phyloP scores from a whole-genome alignment of 163 green algal genomes.

The Scenedesmus sp. region DNA sequence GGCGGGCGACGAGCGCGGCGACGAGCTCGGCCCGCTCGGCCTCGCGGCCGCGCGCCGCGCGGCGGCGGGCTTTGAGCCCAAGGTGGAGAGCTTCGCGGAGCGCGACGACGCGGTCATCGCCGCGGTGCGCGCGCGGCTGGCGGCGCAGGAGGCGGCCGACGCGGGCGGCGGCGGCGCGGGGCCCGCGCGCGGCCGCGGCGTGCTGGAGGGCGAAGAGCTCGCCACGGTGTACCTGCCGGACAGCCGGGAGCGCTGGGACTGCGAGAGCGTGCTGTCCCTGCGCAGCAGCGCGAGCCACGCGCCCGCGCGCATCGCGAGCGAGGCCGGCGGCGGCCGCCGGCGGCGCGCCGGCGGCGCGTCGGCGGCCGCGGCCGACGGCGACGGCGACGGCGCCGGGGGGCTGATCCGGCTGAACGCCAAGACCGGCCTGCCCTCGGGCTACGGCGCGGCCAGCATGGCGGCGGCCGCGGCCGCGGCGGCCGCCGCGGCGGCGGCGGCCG shows the following conservation, averaged over 20 bases:
- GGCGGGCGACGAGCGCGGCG: slow-evolving; percentile 1
- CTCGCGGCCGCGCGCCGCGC: no score
- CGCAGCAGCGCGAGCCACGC: slow-evolving; percentile 50
- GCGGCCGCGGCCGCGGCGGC: slow-evolving; percentile 32
- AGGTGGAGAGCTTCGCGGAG: slow-evolving; percentile 46
- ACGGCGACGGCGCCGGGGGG: slow-evolving; percentile 25
- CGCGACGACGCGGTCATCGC: slow-evolving; percentile 45
- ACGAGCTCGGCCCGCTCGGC: neutral
- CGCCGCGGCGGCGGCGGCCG: slow-evolving; percentile 14
- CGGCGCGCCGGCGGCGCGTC: slow-evolving; percentile 14
- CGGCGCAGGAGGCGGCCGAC: slow-evolving; percentile 27
- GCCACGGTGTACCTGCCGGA: neutral
- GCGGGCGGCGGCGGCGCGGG: neutral
- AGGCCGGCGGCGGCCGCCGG: slow-evolving; percentile 4
- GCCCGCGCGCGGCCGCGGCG: neutral
- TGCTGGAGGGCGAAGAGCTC: slow-evolving; percentile 27
- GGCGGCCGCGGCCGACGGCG: slow-evolving; percentile 10
- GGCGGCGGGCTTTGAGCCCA: neutral
- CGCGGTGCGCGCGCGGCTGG: slow-evolving; percentile 30
- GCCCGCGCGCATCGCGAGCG: slow-evolving; percentile 37
- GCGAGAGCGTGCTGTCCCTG: slow-evolving; percentile 83
- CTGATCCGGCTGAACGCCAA: slow-evolving; percentile 68
- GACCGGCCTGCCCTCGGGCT: slow-evolving; percentile 64
- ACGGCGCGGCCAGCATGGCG: slow-evolving; percentile 31
- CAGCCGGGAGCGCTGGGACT: slow-evolving; percentile 79